Evolutionary conservation across 192 early-diverging fungal species (phyloP).

Genomic region (Umbelopsis ramanniana): DNA sequence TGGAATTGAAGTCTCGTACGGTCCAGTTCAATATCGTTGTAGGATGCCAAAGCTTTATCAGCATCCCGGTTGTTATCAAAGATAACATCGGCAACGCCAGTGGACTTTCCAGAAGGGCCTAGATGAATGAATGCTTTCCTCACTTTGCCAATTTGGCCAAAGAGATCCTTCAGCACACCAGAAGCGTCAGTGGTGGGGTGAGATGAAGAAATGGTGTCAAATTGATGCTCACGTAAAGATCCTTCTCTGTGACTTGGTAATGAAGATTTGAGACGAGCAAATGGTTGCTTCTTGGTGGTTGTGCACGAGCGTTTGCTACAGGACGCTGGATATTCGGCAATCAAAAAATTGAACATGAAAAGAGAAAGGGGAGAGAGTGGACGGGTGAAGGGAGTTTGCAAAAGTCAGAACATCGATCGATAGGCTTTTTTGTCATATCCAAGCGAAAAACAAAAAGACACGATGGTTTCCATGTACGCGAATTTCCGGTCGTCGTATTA

Average conservation of each 20-base stretch:
- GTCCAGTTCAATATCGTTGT: slow-evolving; percentile 54
- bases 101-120: slow-evolving; percentile 54
- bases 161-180: slow-evolving; percentile 47
- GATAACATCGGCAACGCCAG: slow-evolving; percentile 51
- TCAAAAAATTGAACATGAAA: neutral
- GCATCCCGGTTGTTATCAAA: slow-evolving; percentile 49
- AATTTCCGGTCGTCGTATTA: neutral
- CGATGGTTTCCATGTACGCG: slow-evolving; percentile 10
- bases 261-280: slow-evolving; percentile 46
- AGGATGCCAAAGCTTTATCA: slow-evolving; percentile 46
- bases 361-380: slow-evolving; percentile 11
- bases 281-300: slow-evolving; percentile 14
- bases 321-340: slow-evolving; percentile 9
- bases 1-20: slow-evolving; percentile 32
- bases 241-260: slow-evolving; percentile 59
- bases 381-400: slow-evolving; percentile 1
- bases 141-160: slow-evolving; percentile 54
- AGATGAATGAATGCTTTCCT: slow-evolving; percentile 45
- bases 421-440: slow-evolving; percentile 17
- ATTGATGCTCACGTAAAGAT: slow-evolving; percentile 48
- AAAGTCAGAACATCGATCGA: slow-evolving; percentile 19
- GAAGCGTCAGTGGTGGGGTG: slow-evolving; percentile 6
- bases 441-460: slow-evolving; percentile 22
- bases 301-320: slow-evolving; percentile 1
- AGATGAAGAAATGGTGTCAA: neutral